phyloP scores from a whole-genome alignment of 257 asterid species.

The Apocynum venetum region DNA sequence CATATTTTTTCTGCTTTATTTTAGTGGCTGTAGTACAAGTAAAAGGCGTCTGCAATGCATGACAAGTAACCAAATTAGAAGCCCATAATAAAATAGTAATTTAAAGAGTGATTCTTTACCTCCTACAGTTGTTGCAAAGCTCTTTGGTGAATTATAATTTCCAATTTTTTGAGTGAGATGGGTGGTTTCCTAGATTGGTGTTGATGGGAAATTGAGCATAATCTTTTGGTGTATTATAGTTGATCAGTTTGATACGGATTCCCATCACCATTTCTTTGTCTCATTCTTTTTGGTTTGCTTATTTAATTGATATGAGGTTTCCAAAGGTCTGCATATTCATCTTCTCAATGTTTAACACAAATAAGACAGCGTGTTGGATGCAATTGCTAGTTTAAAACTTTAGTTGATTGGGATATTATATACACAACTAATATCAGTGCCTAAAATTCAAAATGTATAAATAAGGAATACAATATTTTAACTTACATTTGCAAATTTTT shows the following conservation, averaged over 20 bases:
- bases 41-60: neutral
- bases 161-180: neutral
- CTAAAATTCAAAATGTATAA: neutral
- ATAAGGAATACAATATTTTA: neutral
- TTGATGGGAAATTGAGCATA: neutral
- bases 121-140: neutral
- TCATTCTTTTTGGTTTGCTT: neutral
- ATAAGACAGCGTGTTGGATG: neutral
- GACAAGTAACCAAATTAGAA: neutral
- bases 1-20: neutral
- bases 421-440: neutral
- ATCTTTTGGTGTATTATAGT: neutral
- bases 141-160: neutral
- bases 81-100: neutral
- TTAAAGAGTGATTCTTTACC: neutral
- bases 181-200: neutral
- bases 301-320: neutral
- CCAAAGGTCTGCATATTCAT: neutral
- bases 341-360: neutral
- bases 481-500: no score
- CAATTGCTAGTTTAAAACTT: neutral
- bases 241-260: neutral
- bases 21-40: neutral
- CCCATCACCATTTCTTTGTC: neutral
- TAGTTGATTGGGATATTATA: neutral